Evolutionary conservation across 202 grass and related monocot species (phyloP).

Genomic region (Setaria viridis): DNA sequence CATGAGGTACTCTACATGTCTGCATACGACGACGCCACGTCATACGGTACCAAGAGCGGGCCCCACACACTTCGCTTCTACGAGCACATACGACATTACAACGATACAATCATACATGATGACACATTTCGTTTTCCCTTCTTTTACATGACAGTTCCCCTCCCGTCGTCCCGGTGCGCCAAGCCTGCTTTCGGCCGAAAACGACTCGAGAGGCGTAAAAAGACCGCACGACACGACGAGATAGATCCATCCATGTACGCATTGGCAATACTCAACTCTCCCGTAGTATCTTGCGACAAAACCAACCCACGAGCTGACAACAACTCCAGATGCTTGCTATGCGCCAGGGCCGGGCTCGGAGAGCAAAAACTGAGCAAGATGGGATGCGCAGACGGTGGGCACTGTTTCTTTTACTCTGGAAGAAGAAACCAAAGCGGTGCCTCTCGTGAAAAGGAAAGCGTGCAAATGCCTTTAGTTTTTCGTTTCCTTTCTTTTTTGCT

Average conservation of each 20-base stretch:
- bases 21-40: no score
- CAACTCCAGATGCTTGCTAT: background rate
- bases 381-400: no score
- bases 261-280: background rate
- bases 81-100: no score
- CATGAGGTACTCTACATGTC: no score
- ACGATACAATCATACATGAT: no score
- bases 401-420: no score
- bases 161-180: background rate
- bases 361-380: no score
- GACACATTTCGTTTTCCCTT: constrained; percentile 7
- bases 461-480: background rate
- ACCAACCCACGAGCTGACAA: background rate
- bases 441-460: constrained; percentile 41
- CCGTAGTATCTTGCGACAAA: background rate
- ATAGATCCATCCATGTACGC: background rate
- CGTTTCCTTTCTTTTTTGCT: background rate
- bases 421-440: constrained; percentile 44
- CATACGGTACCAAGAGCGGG: no score
- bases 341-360: background rate
- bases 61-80: no score
- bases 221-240: background rate
- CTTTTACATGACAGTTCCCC: background rate
- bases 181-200: background rate
- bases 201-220: background rate